A percentile compares a stretch with the other conserved stretches of the same genome.
Conservation (phyloP, 352 stramenopile genomes). For the Globisporangium perplexum region DNA sequence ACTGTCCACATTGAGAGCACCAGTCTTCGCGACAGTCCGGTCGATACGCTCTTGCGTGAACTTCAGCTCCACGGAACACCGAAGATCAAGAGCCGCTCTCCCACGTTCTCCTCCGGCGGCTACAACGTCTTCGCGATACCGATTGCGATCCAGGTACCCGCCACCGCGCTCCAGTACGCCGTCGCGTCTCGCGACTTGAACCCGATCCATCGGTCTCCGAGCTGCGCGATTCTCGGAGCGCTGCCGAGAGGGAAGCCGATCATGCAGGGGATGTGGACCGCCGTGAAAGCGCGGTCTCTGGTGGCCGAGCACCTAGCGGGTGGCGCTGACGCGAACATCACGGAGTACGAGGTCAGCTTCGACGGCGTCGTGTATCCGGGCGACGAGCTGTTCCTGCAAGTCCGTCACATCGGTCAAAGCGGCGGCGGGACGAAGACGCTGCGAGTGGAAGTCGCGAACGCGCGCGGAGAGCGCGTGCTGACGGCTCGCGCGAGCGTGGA, state of each 20-base stretch:
- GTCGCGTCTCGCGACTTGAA: slow-evolving; percentile 83
- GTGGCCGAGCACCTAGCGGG: slow-evolving; percentile 44
- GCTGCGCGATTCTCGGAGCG: slow-evolving; percentile 65
- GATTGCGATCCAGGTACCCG: slow-evolving; percentile 57
- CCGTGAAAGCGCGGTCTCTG: slow-evolving; percentile 75
- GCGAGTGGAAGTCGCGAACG: slow-evolving; percentile 72
- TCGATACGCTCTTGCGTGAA: slow-evolving; percentile 35
- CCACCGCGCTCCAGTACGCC: slow-evolving; percentile 59
- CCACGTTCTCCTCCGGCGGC: slow-evolving; percentile 45
- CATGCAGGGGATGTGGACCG: slow-evolving; percentile 88
- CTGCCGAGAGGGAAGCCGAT: slow-evolving; percentile 73
- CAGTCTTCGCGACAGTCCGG: slow-evolving; percentile 41
- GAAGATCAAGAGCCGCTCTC: slow-evolving; percentile 9
- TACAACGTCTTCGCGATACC: slow-evolving; percentile 68
- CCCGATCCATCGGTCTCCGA: slow-evolving; percentile 79
- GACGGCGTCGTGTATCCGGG: slow-evolving; percentile 87
- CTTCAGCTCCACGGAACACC: slow-evolving; percentile 22
- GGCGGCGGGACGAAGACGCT: slow-evolving; percentile 60
- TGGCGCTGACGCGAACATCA: slow-evolving; percentile 59
- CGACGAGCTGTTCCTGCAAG: slow-evolving; percentile 76
- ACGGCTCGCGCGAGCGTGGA: slow-evolving; percentile 65
- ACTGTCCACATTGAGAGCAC: slow-evolving; percentile 27
- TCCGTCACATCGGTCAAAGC: slow-evolving; percentile 58
- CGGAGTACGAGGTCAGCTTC: slow-evolving; percentile 73
- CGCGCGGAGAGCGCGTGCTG: slow-evolving; percentile 63